Conservation (phyloP, 305 asterid species). For the Rubia peregrina region DNA sequence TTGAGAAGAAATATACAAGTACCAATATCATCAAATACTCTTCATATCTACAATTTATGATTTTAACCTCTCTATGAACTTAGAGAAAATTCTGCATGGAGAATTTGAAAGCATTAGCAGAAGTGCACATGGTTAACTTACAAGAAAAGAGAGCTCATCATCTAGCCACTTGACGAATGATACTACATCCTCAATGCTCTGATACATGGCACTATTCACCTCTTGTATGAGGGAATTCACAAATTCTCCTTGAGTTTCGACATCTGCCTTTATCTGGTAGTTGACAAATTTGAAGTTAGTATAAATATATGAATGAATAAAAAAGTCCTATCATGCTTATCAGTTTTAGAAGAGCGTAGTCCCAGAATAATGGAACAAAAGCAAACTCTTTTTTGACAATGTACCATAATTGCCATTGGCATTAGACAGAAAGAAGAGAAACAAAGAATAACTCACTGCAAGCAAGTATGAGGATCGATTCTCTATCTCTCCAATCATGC, state of each 20-base stretch:
- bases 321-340: not conserved
- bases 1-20: not conserved
- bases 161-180: conserved; percentile 95
- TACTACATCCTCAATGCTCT: conserved; percentile 71
- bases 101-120: not conserved
- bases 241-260: conserved; percentile 96
- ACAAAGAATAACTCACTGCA: conserved; percentile 51
- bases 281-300: not conserved
- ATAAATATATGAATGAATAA: not conserved
- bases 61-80: not conserved
- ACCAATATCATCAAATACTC: not conserved
- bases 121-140: conserved; percentile 27
- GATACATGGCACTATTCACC: conserved; percentile 61
- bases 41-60: not conserved
- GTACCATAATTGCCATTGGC: not conserved
- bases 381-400: not conserved
- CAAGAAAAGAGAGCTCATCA: conserved; percentile 91
- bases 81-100: not conserved
- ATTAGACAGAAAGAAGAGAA: not conserved
- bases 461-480: conserved; percentile 84
- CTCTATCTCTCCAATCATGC: conserved; percentile 95
- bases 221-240: conserved; percentile 71
- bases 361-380: not conserved
- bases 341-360: not conserved
- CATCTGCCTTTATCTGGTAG: conserved; percentile 73